Percentiles rank a stretch among this genome's conserved stretches.
Conservation (phyloP, 139 green algal species). For the Chlorella sp. region DNA sequence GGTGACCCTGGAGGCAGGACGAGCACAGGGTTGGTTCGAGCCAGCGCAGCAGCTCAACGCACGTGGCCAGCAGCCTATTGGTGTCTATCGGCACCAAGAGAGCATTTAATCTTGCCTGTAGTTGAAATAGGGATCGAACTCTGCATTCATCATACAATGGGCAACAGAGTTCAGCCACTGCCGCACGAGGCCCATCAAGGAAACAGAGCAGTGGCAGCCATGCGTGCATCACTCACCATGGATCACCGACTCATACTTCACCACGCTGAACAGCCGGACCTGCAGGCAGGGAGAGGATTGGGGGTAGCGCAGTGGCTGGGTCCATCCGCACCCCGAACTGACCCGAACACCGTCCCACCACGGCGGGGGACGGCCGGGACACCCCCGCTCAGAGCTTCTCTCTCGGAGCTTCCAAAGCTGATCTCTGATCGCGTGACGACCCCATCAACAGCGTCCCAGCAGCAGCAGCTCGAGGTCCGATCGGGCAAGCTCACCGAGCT, state of each 20-base stretch:
- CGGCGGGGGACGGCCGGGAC: background rate
- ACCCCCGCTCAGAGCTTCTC: no score
- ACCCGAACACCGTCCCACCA: background rate
- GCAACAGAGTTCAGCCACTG: background rate
- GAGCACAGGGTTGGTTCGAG: background rate
- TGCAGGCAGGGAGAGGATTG: slow-evolving; percentile 1
- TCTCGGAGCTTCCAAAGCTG: no score
- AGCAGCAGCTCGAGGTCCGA: no score
- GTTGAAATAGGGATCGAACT: slow-evolving; percentile 89
- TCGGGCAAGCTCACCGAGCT: no score
- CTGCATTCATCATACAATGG: slow-evolving; percentile 15
- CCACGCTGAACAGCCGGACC: slow-evolving; percentile 87
- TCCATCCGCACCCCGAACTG: background rate
- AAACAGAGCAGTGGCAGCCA: background rate
- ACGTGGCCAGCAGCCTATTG: background rate
- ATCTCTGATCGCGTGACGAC: no score
- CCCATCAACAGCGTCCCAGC: no score
- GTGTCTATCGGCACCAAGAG: background rate
- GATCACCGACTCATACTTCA: slow-evolving; percentile 94
- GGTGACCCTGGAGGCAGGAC: slow-evolving; percentile 53
- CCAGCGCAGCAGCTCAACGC: background rate
- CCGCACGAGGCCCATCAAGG: background rate
- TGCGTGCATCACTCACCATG: slow-evolving; percentile 38
- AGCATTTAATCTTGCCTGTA: slow-evolving; percentile 44
- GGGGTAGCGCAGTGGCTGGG: background rate